Evolutionary conservation across 75 land plant genomes (phyloP).

Genomic region (Cryptomeria japonica): DNA sequence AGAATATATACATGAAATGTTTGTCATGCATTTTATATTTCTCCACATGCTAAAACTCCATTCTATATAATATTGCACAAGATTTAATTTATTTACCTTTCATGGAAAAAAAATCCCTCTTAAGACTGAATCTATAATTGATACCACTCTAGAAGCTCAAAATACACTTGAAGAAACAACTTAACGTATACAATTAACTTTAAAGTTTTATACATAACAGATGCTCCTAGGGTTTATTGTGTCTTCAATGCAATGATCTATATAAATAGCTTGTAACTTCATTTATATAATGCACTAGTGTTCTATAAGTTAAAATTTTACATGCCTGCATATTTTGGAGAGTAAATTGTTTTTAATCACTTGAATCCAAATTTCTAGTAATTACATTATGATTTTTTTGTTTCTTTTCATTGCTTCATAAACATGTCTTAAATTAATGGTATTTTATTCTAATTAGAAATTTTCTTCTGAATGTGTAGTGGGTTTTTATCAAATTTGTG

Average conservation of each 20-base stretch:
- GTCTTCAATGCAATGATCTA: neutral
- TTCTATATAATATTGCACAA: neutral
- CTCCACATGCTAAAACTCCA: neutral
- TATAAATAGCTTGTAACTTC: neutral
- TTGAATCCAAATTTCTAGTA: neutral
- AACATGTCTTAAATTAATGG: neutral
- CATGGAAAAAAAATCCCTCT: neutral
- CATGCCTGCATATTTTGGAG: neutral
- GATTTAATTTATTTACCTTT: neutral
- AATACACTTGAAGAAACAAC: neutral
- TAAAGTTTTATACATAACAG: neutral
- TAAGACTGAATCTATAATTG: neutral
- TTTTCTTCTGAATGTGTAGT: neutral
- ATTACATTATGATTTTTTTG: neutral
- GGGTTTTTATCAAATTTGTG: neutral
- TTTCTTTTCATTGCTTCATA: neutral
- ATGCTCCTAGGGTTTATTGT: neutral
- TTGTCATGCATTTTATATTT: neutral
- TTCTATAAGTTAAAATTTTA: neutral
- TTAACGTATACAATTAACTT: neutral
- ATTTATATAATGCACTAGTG: neutral
- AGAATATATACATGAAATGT: too few species aligned
- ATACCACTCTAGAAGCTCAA: neutral
- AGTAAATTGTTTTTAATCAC: neutral
- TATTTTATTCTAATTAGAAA: neutral